These are phyloP conservation scores for Candida saitoana DNA, from an alignment of 805 yeast species.

Conservation along the genomic window DNA sequence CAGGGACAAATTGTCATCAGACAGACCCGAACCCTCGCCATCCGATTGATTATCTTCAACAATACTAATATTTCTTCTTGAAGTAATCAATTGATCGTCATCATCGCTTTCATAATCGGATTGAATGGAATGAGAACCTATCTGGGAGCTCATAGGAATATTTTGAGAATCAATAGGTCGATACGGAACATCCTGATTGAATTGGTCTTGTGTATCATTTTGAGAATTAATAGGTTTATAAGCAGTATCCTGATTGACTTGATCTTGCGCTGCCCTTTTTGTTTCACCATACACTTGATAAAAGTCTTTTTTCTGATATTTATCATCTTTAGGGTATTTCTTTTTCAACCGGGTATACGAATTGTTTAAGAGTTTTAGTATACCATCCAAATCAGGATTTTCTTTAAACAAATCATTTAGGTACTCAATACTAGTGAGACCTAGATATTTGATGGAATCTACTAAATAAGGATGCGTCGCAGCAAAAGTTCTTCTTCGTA, in stretches of 20 bases:
- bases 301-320: slow-evolving; percentile 35
- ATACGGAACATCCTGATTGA: background rate
- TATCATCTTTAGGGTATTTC: slow-evolving; percentile 36
- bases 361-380: slow-evolving; percentile 33
- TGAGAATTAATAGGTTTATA: background rate
- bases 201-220: background rate
- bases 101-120: slow-evolving; percentile 5
- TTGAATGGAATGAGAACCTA: background rate
- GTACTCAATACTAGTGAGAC: slow-evolving; percentile 30
- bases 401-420: slow-evolving; percentile 37
- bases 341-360: slow-evolving; percentile 27
- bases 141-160: background rate
- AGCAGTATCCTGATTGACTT: slow-evolving; percentile 1
- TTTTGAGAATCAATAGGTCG: background rate
- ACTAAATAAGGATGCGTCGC: slow-evolving; percentile 43
- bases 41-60: slow-evolving; percentile 10
- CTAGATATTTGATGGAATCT: slow-evolving; percentile 43
- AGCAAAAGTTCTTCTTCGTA: slow-evolving; percentile 40
- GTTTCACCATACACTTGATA: slow-evolving; percentile 32
- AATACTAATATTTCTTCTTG: slow-evolving; percentile 1
- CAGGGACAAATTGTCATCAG: background rate
- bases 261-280: background rate
- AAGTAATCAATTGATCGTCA: background rate
- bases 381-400: slow-evolving; percentile 26
- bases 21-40: background rate